Percentiles rank a stretch among this genome's conserved stretches.
These are phyloP conservation scores for Jamesozyma spencerorum DNA, from an alignment of 805 yeast genomes.

Conservation along the genomic window DNA sequence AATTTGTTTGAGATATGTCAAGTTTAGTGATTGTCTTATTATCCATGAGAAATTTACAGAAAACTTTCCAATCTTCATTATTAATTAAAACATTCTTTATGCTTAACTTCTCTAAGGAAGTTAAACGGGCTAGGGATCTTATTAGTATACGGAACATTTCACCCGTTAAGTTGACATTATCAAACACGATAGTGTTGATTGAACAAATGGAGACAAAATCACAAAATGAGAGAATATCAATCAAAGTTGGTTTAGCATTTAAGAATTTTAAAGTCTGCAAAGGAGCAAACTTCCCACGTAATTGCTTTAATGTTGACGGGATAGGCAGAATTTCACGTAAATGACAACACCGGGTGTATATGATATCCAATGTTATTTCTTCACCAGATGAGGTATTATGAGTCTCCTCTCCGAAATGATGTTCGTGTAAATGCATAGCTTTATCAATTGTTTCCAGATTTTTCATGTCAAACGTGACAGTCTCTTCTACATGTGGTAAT, in stretches of 20 bases:
- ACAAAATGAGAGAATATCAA: slow-evolving; percentile 78
- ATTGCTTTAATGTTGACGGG: slow-evolving; percentile 77
- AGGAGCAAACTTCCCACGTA: slow-evolving; percentile 67
- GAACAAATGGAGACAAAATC: slow-evolving; percentile 85
- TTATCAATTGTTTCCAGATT: slow-evolving; percentile 43
- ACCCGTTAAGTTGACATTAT: slow-evolving; percentile 62
- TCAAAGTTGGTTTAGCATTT: slow-evolving; percentile 79
- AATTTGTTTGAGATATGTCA: slow-evolving; percentile 59
- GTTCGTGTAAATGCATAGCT: slow-evolving; percentile 57
- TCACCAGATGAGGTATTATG: slow-evolving; percentile 12
- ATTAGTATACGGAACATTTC: slow-evolving; percentile 73
- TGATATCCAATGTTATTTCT: slow-evolving; percentile 41
- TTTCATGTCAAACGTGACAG: background rate
- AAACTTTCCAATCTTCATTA: slow-evolving; percentile 62
- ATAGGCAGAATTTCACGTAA: slow-evolving; percentile 84
- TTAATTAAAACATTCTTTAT: slow-evolving; percentile 70
- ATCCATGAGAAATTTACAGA: slow-evolving; percentile 66
- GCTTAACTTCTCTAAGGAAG: slow-evolving; percentile 59
- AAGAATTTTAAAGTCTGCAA: slow-evolving; percentile 59
- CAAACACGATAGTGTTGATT: slow-evolving; percentile 61
- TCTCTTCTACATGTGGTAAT: background rate
- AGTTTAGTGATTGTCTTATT: slow-evolving; percentile 48
- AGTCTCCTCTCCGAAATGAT: slow-evolving; percentile 35
- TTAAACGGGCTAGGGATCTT: slow-evolving; percentile 56
- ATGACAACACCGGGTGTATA: slow-evolving; percentile 90